Conservation (phyloP, 192 early-diverging fungal species). For the Dimargaris cristalligena region DNA sequence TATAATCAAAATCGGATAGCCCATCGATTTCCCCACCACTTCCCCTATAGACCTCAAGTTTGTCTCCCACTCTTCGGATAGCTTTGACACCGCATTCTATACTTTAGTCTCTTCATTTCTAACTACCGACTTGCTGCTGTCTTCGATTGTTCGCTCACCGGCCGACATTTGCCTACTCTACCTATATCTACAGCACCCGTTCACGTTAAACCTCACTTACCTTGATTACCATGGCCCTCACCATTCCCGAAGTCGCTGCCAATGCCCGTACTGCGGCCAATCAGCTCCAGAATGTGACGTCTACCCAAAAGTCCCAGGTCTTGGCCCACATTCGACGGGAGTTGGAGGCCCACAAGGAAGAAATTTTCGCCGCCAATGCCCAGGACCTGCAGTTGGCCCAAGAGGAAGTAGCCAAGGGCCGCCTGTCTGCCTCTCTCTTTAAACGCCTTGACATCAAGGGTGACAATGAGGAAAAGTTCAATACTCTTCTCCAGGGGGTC, state of each 20-base stretch:
- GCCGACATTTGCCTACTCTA: too few species aligned
- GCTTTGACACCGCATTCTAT: too few species aligned
- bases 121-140: too few species aligned
- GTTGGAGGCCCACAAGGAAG: conserved; percentile 40
- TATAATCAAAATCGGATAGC: too few species aligned
- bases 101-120: too few species aligned
- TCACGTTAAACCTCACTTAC: background rate
- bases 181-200: too few species aligned
- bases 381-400: conserved; percentile 53
- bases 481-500: conserved; percentile 75
- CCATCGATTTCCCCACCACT: too few species aligned
- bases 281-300: conserved; percentile 45
- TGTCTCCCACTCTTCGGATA: too few species aligned
- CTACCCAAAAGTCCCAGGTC: conserved; percentile 59
- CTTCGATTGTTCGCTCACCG: too few species aligned
- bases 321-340: conserved; percentile 49
- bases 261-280: conserved; percentile 56
- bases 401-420: conserved; percentile 49
- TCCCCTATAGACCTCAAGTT: too few species aligned
- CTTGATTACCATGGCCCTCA: conserved; percentile 4
- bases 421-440: conserved; percentile 56
- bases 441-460: conserved; percentile 77
- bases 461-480: conserved; percentile 58
- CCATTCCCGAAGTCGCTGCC: conserved; percentile 23
- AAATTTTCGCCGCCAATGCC: conserved; percentile 64